Evolutionary conservation across 108 stramenopile species (phyloP), one percentile per base, ranked within the genome.

Genomic region (Fistulifera solaris): DNA sequence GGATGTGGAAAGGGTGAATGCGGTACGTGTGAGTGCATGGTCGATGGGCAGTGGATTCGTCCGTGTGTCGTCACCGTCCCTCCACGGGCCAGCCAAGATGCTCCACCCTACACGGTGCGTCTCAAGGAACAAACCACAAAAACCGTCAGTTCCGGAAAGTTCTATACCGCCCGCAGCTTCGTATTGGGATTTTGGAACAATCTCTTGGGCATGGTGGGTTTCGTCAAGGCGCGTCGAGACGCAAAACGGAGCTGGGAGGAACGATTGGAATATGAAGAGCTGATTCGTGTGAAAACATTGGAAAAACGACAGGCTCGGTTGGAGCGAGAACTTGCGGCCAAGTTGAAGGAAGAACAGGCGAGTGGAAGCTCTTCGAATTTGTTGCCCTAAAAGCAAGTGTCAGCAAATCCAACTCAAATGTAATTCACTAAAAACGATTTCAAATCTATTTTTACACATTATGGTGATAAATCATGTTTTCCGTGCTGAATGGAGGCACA

Each of bases 1-100:
- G 85, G 85, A 43, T 94, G 93, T 59, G 87, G 87, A 16, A 94
- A 94, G 58, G 93, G 93, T 15, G 93, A 94, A 67, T 94, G 93
- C 56, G 93, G 93, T 24, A 90, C 89, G 19, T 94, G 93, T 58
- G 87, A 88, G 57, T 62, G 73, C 48, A 65, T 78, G 61, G 68
- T 78, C 43, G 67, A 87, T 59, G 93, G 93, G 46, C 79, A 89
- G 54, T 89, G 85, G 83, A 67, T 90, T 24, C 67, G 84, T 18
- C 80, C 88, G 0, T 94, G 93, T 70, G 56, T 82, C 10, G 71
- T 68, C 19, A 68, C 48, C 11, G 75, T 90, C 13, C 85, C 85
- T 2, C 76, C 71, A 6, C 24, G 31, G 19, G 24, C 23, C 0
- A 21, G 55, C 21, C 67, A 54, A 1, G 49, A 43, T 4, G 72